Evolutionary conservation across 345 rosid genomes (phyloP).

Genomic region (Diplotaxis tenuifolia): DNA sequence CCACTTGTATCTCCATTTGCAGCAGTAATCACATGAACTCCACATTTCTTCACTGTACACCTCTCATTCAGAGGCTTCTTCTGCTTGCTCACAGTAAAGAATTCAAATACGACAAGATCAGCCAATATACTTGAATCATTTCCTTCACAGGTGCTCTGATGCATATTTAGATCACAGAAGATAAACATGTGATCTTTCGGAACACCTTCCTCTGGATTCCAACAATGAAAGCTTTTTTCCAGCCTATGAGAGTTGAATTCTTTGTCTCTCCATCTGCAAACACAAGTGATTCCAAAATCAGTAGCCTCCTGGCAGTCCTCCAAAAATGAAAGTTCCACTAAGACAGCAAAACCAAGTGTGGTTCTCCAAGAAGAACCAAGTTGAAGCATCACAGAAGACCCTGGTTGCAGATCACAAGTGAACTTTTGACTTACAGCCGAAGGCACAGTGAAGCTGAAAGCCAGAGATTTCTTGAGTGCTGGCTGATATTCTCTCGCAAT

Average conservation of each 20-base stretch:
- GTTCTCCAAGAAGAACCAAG: neutral
- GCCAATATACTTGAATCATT: neutral
- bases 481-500: neutral
- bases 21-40: neutral
- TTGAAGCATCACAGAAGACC: slow-evolving; percentile 6
- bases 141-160: neutral
- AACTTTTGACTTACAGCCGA: neutral
- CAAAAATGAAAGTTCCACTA: neutral
- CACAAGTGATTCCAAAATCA: neutral
- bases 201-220: neutral
- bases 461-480: slow-evolving; percentile 5
- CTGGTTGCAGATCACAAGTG: neutral
- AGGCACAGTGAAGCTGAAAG: slow-evolving; percentile 9
- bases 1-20: neutral
- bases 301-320: neutral
- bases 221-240: neutral
- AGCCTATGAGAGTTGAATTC: neutral
- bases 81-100: neutral
- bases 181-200: neutral
- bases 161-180: slow-evolving; percentile 3
- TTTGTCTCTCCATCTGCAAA: slow-evolving; percentile 10
- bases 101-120: slow-evolving; percentile 4
- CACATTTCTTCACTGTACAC: slow-evolving; percentile 4
- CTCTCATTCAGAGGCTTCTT: neutral
- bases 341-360: neutral